Evolutionary conservation across 768 basidiomycete genomes (phyloP), one percentile per base, ranked within the genome.

Genomic region (Agrocybe chaxingu): DNA sequence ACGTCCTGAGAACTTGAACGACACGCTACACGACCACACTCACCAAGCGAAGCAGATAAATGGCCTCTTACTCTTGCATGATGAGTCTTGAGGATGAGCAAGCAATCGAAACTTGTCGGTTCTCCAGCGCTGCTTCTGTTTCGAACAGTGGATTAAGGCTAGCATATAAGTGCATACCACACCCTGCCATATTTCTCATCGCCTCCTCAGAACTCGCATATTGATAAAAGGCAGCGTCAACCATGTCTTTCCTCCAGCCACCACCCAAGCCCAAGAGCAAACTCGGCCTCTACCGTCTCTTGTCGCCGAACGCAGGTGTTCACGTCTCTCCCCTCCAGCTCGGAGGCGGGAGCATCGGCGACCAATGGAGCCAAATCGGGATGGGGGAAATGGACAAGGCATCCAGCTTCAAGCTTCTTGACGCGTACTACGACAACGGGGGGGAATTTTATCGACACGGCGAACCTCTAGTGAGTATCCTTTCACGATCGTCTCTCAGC

Each of bases 391-490:
- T 77, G 70, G 55, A 66, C 57, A 78, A 77, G 57, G 67, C 71
- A 32, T 48, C 57, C n/a, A 64, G 70, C 8, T 77, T 78, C 67
- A 68, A 74, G 61, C 66, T 80, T 11, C 63, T 80, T 0, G 77
- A 79, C 45, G 67, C 71, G 0, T 77, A 60, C 52, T 70, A 58
- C 41, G 70, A 75, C n/a, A 63, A 65, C 0, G 77, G 77, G 2
- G 2, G 77, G 78, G 1, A 78, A 78, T 57, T 73, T 76, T 41
- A 75, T 78, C 50, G 76, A 77, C 42, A 77, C 76, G 0, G 73
- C 78, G 3, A 77, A 74, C 51, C 63, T 58, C 57, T 79, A 78
- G 72, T 71, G 44, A 59, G 66, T 48, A 40, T 18, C 33, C 12
- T 2, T 4, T 10, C 3, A 19, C 1, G 12, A 8, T 16, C 19